Evolutionary conservation across 192 early-diverging fungal genomes (phyloP).

Genomic region (Coemansia sp.): DNA sequence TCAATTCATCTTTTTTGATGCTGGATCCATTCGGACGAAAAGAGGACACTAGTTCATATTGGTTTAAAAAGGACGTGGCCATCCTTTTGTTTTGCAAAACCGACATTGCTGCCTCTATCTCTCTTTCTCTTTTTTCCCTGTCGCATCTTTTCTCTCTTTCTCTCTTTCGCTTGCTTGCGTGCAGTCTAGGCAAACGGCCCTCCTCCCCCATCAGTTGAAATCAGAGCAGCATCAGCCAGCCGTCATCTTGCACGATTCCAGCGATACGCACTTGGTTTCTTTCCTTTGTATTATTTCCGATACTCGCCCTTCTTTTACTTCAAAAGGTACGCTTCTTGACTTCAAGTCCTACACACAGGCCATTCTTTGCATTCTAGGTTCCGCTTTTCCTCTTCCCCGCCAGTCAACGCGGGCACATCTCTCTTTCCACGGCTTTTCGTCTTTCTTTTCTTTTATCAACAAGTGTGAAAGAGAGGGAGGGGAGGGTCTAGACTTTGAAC

Average conservation of each 20-base stretch:
- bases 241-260: neutral
- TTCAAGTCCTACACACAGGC: neutral
- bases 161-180: neutral
- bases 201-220: neutral
- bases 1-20: neutral
- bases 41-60: neutral
- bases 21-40: too few species aligned
- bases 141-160: neutral
- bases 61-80: neutral
- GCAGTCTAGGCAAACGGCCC: neutral
- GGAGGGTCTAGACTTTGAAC: neutral
- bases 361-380: neutral
- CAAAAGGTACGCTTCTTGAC: too few species aligned
- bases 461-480: neutral
- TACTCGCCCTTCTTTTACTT: neutral
- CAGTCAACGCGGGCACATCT: neutral
- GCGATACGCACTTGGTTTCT: neutral
- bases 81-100: neutral
- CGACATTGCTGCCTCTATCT: too few species aligned
- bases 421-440: neutral
- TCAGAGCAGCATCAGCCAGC: neutral
- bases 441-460: too few species aligned
- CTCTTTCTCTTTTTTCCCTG: neutral
- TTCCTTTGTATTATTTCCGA: neutral
- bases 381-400: neutral